phyloP scores from a whole-genome alignment of 805 yeast species.

The Candida sakaeoensis region DNA sequence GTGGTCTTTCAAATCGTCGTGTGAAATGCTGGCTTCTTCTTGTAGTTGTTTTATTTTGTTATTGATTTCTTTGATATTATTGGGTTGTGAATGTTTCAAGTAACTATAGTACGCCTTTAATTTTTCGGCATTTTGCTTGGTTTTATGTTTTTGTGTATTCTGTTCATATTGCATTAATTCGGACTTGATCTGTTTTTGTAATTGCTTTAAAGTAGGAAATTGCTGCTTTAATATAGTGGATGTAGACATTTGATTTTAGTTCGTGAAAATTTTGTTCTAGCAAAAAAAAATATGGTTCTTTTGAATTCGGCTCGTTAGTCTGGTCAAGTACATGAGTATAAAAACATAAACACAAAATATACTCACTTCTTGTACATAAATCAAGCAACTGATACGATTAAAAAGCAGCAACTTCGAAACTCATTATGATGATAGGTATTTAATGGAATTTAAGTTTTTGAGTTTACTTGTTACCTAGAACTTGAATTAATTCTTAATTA shows the following conservation, averaged over 20 bases:
- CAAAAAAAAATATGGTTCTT: neutral
- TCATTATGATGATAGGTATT: too few relatives aligned
- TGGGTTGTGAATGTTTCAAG: conserved; percentile 42
- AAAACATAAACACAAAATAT: too few relatives aligned
- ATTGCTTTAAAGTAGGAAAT: conserved; percentile 12
- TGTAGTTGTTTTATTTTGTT: conserved; percentile 17
- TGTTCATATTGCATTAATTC: conserved; percentile 39
- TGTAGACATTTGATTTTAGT: conserved; percentile 6
- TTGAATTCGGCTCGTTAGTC: too few relatives aligned
- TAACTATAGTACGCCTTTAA: conserved; percentile 46
- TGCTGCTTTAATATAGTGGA: conserved; percentile 1
- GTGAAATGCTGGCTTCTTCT: neutral
- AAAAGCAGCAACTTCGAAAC: too few relatives aligned
- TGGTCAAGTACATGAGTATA: too few relatives aligned
- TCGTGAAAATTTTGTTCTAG: neutral
- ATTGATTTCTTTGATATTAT: conserved; percentile 28
- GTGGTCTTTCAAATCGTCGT: conserved; percentile 2
- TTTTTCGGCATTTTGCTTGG: conserved; percentile 39
- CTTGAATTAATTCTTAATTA: too few relatives aligned
- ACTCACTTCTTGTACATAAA: too few relatives aligned
- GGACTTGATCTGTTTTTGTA: conserved; percentile 23
- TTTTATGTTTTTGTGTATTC: conserved; percentile 34
- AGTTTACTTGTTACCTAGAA: too few relatives aligned
- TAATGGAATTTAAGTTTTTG: too few relatives aligned
- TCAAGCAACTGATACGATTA: too few relatives aligned